Evolutionary conservation across 306 rosid genomes (phyloP), one percentile per base, ranked within the genome.

Genomic region (Glycyrrhiza uralensis): DNA sequence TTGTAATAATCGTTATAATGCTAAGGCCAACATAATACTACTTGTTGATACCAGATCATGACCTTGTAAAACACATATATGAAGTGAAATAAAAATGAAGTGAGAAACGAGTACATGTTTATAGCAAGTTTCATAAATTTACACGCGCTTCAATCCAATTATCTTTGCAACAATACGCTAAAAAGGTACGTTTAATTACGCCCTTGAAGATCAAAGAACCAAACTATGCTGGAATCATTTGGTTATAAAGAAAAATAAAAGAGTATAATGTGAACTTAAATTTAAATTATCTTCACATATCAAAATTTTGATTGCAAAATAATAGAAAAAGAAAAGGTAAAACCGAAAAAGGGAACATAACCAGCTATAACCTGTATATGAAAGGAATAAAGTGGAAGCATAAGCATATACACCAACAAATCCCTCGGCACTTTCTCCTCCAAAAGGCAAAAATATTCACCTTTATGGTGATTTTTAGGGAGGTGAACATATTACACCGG

Each of bases 381-480:
- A 33, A 56, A 47, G 54, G 85, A 64, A 84, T 84, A 81, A 81
- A 80, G 83, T 33, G 38, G 26, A 3, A 44, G 41, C 74, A 56
- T 56, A 23, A 39, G 74, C 74, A 75, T 80, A 54, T 75, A 13
- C 73, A 17, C 56, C 64, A 55, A 44, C 36, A 11, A 30, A 56
- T 57, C 13, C 62, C 41, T 22, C 50, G 2, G 5, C 69, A 46
- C 75, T 73, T 73, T 73, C 65, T n/a, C 5, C 51, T 55, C 6
- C 76, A 73, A 69, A 79, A 68, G n/a, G n/a, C n/a, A n/a, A n/a
- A n/a, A n/a, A n/a, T n/a, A n/a, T n/a, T n/a, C n/a, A n/a, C n/a
- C n/a, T n/a, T n/a, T n/a, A n/a, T n/a, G n/a, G n/a, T n/a, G n/a
- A n/a, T n/a, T n/a, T n/a, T n/a, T n/a, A n/a, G n/a, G n/a, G n/a